phyloP scores from a whole-genome alignment of 208 protist species.

The Zelonia costaricensis region DNA sequence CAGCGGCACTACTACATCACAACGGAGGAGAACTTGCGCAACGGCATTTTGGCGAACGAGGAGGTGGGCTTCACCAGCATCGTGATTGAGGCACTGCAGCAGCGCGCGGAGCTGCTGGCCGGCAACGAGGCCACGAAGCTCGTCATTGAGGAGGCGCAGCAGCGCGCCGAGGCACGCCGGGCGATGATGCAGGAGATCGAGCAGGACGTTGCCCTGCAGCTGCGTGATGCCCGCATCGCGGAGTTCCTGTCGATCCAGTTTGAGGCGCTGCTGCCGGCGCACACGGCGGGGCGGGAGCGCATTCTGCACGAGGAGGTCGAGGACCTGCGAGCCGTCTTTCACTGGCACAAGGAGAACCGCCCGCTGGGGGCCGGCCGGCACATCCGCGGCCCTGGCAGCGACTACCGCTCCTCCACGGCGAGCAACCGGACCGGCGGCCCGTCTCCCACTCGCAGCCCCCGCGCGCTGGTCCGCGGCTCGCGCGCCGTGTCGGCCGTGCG shows the following conservation, averaged over 20 bases:
- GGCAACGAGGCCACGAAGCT: conserved; percentile 30
- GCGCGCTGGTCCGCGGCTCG: not conserved
- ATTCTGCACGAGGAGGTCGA: conserved; percentile 46
- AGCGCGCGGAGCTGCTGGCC: conserved; percentile 24
- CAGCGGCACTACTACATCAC: conserved; percentile 24
- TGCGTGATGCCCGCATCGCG: conserved; percentile 38
- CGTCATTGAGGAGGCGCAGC: conserved; percentile 32
- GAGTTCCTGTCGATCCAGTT: conserved; percentile 35
- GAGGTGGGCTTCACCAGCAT: conserved; percentile 31
- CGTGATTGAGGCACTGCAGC: conserved; percentile 15
- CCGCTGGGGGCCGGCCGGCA: conserved; percentile 51
- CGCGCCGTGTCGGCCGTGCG: not conserved
- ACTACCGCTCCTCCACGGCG: conserved; percentile 25
- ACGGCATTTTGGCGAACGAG: conserved; percentile 30
- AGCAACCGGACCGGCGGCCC: not conserved
- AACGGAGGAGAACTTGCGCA: conserved; percentile 29
- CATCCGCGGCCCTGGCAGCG: conserved; percentile 27
- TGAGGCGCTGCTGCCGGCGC: conserved; percentile 38
- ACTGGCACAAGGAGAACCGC: conserved; percentile 50
- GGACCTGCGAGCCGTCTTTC: conserved; percentile 32
- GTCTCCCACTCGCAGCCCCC: not conserved
- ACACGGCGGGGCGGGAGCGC: conserved; percentile 26
- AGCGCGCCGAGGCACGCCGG: conserved; percentile 14
- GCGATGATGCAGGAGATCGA: conserved; percentile 52
- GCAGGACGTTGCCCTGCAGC: conserved; percentile 18